A percentile compares a stretch with the other conserved stretches of the same genome.
These are phyloP conservation scores for Rhamnella rubrinervis DNA, from an alignment of 331 rosid species.

Conservation along the genomic window DNA sequence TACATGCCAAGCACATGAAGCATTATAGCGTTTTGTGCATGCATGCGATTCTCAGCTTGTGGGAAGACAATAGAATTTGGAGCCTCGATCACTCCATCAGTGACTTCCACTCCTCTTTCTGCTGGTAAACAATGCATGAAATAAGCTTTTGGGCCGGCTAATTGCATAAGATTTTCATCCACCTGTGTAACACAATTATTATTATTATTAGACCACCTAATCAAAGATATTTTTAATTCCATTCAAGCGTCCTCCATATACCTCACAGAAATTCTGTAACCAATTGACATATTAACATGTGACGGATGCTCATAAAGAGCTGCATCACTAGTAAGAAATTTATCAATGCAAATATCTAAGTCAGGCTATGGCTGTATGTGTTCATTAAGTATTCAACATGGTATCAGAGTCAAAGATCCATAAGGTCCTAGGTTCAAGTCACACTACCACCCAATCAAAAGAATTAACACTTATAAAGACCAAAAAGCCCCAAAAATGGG, in stretches of 20 bases:
- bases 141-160: constrained; percentile 77
- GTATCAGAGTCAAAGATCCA: no score
- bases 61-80: constrained; percentile 86
- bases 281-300: neutral
- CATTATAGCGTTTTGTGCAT: constrained; percentile 96
- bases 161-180: constrained; percentile 66
- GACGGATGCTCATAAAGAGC: no score
- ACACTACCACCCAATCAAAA: no score
- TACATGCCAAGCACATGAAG: constrained; percentile 76
- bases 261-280: neutral
- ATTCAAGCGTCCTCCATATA: no score
- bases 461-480: no score
- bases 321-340: no score
- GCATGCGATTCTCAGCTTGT: constrained; percentile 97
- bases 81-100: constrained; percentile 84
- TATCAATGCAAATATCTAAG: no score
- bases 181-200: constrained; percentile 43
- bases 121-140: constrained; percentile 99
- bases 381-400: no score
- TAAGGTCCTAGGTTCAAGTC: no score
- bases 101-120: constrained; percentile 96
- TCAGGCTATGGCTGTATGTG: no score
- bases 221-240: neutral
- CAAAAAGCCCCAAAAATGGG: no score
- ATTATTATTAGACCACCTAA: neutral